Evolutionary conservation across 208 protist genomes (phyloP).

Genomic region (Leishmania amazonensis): DNA sequence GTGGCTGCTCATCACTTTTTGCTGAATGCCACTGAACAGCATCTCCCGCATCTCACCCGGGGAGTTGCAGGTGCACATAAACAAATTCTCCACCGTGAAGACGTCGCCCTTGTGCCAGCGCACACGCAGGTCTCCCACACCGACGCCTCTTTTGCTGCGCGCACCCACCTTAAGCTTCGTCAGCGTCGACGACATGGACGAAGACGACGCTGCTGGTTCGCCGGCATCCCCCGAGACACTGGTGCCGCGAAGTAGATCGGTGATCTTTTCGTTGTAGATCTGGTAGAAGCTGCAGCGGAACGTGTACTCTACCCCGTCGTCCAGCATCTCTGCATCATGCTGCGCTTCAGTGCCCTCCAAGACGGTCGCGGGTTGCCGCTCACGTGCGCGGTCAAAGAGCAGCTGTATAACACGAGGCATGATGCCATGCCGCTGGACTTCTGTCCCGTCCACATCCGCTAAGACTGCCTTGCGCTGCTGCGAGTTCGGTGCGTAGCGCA

Average conservation of each 20-base stretch:
- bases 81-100: conserved; percentile 91
- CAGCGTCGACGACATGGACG: background rate
- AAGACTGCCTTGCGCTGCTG: conserved; percentile 14
- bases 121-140: conserved; percentile 46
- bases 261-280: conserved; percentile 92
- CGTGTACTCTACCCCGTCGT: conserved; percentile 52
- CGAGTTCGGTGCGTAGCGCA: conserved; percentile 40
- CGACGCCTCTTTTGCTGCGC: background rate
- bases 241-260: conserved; percentile 69
- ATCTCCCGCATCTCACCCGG: conserved; percentile 77
- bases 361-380: conserved; percentile 34
- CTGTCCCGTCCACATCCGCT: conserved; percentile 32
- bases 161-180: conserved; percentile 1
- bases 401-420: conserved; percentile 80
- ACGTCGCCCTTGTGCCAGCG: conserved; percentile 66
- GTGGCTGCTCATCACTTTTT: conserved; percentile 84
- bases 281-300: conserved; percentile 90
- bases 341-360: background rate
- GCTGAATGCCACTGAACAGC: conserved; percentile 66
- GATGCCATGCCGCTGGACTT: conserved; percentile 68
- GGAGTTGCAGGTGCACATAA: conserved; percentile 67
- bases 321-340: background rate
- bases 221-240: conserved; percentile 4
- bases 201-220: background rate
- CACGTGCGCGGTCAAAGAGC: conserved; percentile 71